Percentiles rank a stretch among this genome's conserved stretches.
Conservation (phyloP, 202 grass and related monocot species). For the Zizania palustris region DNA sequence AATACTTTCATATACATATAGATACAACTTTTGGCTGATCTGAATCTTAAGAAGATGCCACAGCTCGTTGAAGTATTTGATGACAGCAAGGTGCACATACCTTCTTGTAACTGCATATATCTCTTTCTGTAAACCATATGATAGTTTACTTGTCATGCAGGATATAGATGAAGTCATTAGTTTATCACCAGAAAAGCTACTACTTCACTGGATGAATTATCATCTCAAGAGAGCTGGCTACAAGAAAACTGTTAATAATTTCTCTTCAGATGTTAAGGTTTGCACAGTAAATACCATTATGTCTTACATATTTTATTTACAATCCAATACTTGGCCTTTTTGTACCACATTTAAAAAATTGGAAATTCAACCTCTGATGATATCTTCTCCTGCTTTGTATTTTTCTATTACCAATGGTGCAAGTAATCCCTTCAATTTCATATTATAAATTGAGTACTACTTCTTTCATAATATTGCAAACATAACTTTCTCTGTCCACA, state of each 20-base stretch:
- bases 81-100: conserved; percentile 70
- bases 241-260: conserved; percentile 97
- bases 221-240: conserved; percentile 96
- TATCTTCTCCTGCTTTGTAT: no score
- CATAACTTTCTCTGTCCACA: no score
- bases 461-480: no score
- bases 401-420: no score
- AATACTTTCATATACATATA: conserved; percentile 11
- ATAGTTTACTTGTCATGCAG: conserved; percentile 53
- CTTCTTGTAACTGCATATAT: background rate
- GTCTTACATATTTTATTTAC: no score
- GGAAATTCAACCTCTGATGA: no score
- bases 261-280: conserved; percentile 98
- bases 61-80: conserved; percentile 93
- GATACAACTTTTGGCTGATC: conserved; percentile 99
- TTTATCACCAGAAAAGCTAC: conserved; percentile 89
- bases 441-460: no score
- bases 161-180: conserved; percentile 94
- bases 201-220: conserved; percentile 98
- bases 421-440: no score
- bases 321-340: no score
- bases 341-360: no score
- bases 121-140: conserved; percentile 29
- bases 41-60: conserved; percentile 98
- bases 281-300: no score